These are phyloP conservation scores for Fraxinus ornus DNA, from an alignment of 305 asterid species.

Conservation along the genomic window DNA sequence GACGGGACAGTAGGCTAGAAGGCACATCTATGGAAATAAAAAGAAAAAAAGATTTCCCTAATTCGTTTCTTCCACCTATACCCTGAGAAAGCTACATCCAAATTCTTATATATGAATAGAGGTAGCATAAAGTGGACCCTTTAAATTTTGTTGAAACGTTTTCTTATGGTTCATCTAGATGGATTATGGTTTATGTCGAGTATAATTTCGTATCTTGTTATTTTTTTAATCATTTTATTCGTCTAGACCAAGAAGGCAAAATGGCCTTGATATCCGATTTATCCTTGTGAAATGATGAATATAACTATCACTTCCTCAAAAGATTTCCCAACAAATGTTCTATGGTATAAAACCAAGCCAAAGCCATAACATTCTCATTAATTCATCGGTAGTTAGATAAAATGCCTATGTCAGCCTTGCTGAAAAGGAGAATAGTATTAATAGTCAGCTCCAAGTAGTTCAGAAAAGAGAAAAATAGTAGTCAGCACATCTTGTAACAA, in stretches of 20 bases:
- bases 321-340: background rate
- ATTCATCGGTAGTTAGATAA: background rate
- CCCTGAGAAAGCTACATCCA: background rate
- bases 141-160: background rate
- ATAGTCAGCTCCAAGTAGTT: background rate
- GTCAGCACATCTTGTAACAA: background rate
- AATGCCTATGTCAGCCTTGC: background rate
- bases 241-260: background rate
- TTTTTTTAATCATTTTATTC: background rate
- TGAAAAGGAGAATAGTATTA: background rate
- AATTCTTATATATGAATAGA: background rate
- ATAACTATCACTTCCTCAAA: background rate
- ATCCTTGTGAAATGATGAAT: background rate
- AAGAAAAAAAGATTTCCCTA: background rate
- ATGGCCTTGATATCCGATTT: background rate
- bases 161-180: background rate
- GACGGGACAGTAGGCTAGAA: background rate
- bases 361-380: background rate
- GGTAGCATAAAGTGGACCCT: background rate
- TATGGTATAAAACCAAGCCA: background rate
- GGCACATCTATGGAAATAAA: background rate
- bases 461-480: background rate
- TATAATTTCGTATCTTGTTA: background rate
- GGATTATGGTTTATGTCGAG: background rate
- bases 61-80: background rate